Conservation (phyloP, 768 basidiomycete genomes). For the Cystofilobasidium ferigula region DNA sequence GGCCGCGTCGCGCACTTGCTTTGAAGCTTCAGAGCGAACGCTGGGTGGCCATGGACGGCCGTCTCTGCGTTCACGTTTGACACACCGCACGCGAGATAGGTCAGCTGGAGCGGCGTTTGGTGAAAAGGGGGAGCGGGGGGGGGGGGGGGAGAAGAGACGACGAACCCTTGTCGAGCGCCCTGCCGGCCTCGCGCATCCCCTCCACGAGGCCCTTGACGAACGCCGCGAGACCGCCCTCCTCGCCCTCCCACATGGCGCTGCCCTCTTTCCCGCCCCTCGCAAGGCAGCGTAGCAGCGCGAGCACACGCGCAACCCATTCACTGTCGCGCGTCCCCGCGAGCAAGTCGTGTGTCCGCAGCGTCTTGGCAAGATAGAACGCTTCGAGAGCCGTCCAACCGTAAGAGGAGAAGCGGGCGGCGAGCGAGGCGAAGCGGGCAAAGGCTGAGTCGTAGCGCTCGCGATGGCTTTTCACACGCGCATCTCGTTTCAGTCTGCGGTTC, state of each 20-base stretch:
- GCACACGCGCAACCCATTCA: slow-evolving; percentile 69
- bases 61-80: slow-evolving; percentile 46
- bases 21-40: slow-evolving; percentile 48
- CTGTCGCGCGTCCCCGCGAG: slow-evolving; percentile 52
- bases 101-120: neutral
- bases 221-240: slow-evolving; percentile 21
- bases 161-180: slow-evolving; percentile 33
- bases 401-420: slow-evolving; percentile 77
- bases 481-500: slow-evolving; percentile 26
- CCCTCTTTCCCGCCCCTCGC: slow-evolving; percentile 40
- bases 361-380: slow-evolving; percentile 63
- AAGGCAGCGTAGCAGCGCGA: slow-evolving; percentile 64
- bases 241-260: slow-evolving; percentile 15
- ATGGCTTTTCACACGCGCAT: slow-evolving; percentile 45
- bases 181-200: slow-evolving; percentile 27
- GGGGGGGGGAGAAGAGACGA: neutral
- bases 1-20: slow-evolving; percentile 40
- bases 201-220: slow-evolving; percentile 30
- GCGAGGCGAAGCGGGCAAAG: slow-evolving; percentile 57
- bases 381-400: slow-evolving; percentile 72
- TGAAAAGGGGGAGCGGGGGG: neutral
- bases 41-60: slow-evolving; percentile 57
- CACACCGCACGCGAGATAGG: neutral
- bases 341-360: slow-evolving; percentile 55
- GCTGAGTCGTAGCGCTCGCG: slow-evolving; percentile 56